Percentiles rank a stretch among this genome's conserved stretches.
Conservation (phyloP, 768 basidiomycete genomes). For the Lepiota venenata region DNA sequence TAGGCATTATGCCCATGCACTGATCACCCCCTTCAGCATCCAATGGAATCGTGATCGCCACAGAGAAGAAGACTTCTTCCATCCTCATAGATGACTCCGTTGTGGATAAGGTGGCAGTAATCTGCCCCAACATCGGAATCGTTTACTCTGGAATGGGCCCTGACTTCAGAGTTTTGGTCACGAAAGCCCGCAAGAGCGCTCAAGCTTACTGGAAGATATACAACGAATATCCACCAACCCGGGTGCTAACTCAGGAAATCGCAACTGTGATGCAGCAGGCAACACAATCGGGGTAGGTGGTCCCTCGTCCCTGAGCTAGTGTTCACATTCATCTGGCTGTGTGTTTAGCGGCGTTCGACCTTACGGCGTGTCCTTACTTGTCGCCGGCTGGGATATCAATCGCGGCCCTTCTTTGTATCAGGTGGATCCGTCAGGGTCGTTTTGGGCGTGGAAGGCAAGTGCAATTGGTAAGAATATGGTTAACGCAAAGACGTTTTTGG, state of each 20-base stretch:
- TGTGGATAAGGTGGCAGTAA: constrained; percentile 94
- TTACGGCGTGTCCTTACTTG: constrained; percentile 96
- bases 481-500: constrained; percentile 98
- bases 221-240: constrained; percentile 96
- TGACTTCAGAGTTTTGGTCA: constrained; percentile 92
- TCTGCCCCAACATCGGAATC: constrained; percentile 98
- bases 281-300: constrained; percentile 91
- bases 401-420: constrained; percentile 98
- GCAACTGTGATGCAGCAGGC: constrained; percentile 99
- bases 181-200: constrained; percentile 94
- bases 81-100: constrained; percentile 97
- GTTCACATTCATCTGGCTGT: constrained; percentile 26
- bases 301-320: constrained; percentile 10
- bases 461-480: constrained; percentile 99
- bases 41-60: constrained; percentile 98
- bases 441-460: constrained; percentile 99
- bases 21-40: constrained; percentile 56
- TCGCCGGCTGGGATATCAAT: constrained; percentile 94
- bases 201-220: constrained; percentile 99
- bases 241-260: constrained; percentile 94
- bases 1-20: constrained; percentile 8
- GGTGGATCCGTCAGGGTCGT: constrained; percentile 97
- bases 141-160: constrained; percentile 99
- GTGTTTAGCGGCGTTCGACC: constrained; percentile 87
- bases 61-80: constrained; percentile 98